Conservation (phyloP, 2,329 filamentous ascomycete genomes). For the Blastomyces percursus region DNA sequence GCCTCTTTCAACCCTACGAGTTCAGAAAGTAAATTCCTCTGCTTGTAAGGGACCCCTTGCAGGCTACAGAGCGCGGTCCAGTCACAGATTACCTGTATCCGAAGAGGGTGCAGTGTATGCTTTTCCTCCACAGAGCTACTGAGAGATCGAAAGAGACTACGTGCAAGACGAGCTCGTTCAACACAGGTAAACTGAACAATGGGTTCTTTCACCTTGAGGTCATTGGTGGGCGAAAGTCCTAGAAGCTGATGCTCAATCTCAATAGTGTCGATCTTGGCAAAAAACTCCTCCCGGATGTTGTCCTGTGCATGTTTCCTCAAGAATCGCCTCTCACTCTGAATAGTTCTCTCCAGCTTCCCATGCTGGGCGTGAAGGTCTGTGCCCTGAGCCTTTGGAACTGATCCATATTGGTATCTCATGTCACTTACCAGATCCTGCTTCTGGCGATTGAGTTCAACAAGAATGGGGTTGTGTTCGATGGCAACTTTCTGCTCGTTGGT, state of each 20-base stretch:
- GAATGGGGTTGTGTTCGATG: not conserved
- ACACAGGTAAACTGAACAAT: not conserved
- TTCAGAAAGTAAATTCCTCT: not conserved
- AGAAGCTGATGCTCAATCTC: constrained; percentile 5
- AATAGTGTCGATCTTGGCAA: constrained; percentile 4
- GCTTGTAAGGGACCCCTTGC: not conserved
- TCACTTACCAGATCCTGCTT: not conserved
- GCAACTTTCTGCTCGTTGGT: constrained; percentile 1
- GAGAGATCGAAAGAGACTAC: constrained; percentile 1
- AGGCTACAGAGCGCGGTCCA: not conserved
- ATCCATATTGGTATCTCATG: constrained; percentile 1
- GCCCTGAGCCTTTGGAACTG: not conserved
- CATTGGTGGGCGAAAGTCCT: not conserved
- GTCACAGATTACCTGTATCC: not conserved
- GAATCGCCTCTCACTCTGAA: not conserved
- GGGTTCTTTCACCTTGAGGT: not conserved
- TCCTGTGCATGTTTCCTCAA: constrained; percentile 1
- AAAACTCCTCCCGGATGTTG: not conserved
- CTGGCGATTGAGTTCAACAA: not conserved
- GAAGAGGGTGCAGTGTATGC: not conserved
- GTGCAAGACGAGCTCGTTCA: not conserved
- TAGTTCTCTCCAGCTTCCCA: too few relatives aligned
- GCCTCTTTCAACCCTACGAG: not conserved
- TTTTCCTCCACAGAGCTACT: not conserved
- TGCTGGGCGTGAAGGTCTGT: too few relatives aligned